A percentile compares a stretch with the other conserved stretches of the same genome.
Evolutionary conservation across 2,329 filamentous ascomycete species (phyloP).

Genomic region (Fusarium ambrosium): DNA sequence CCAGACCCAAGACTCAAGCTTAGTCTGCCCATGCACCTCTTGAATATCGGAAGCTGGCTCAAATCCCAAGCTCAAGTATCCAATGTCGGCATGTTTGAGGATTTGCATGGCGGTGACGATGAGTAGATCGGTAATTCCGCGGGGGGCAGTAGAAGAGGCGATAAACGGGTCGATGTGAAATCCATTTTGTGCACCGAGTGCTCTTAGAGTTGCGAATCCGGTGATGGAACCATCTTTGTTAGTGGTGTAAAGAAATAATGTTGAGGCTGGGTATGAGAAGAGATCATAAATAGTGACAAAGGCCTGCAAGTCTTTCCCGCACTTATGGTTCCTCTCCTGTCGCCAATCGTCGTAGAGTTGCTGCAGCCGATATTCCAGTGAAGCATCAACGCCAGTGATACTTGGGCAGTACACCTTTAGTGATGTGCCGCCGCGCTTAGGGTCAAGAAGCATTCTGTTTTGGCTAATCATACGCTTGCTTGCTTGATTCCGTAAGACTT

Average conservation of each 20-base stretch:
- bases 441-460: conserved; percentile 17
- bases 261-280: neutral
- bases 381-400: neutral
- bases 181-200: conserved; percentile 4
- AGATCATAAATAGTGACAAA: conserved; percentile 21
- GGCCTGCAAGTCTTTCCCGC: neutral
- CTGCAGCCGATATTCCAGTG: conserved; percentile 4
- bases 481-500: conserved; percentile 8
- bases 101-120: conserved; percentile 11
- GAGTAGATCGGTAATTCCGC: conserved; percentile 15
- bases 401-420: conserved; percentile 1
- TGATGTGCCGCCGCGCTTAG: neutral
- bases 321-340: neutral
- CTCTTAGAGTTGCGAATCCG: conserved; percentile 17
- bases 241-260: conserved; percentile 10
- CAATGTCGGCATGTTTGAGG: conserved; percentile 2
- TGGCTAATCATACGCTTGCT: conserved; percentile 20
- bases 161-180: conserved; percentile 26
- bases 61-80: conserved; percentile 10
- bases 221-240: conserved; percentile 1
- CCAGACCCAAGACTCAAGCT: conserved; percentile 12
- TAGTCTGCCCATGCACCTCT: neutral
- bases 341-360: conserved; percentile 20
- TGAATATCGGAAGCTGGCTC: conserved; percentile 7
- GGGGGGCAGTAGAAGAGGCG: conserved; percentile 6